These are phyloP conservation scores for Solanum megistacrolobum DNA, from an alignment of 257 asterid genomes.

Conservation along the genomic window DNA sequence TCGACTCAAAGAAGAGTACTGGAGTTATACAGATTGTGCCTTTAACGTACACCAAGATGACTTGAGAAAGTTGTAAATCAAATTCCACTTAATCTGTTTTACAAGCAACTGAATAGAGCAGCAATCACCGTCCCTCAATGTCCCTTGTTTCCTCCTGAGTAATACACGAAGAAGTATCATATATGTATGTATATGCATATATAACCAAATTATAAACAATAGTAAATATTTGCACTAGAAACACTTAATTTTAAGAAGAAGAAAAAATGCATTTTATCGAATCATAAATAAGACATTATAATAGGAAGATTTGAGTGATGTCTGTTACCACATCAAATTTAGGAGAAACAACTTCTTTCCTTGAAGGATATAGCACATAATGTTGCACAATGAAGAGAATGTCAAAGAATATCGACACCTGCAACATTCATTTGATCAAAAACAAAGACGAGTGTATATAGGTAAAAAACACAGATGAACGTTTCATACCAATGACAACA, in stretches of 20 bases:
- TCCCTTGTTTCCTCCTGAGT: slow-evolving; percentile 17
- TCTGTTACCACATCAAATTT: slow-evolving; percentile 35
- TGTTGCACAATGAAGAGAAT: slow-evolving; percentile 83
- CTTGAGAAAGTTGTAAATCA: background rate
- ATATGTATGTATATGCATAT: background rate
- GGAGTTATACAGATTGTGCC: background rate
- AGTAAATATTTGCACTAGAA: background rate
- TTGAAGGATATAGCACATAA: slow-evolving; percentile 52
- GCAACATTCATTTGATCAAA: slow-evolving; percentile 6
- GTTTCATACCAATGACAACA: slow-evolving; percentile 72
- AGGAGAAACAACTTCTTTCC: slow-evolving; percentile 8
- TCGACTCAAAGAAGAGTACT: background rate
- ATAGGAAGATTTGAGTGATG: slow-evolving; percentile 34
- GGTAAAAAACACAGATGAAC: background rate
- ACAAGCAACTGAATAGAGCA: background rate
- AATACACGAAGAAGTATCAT: slow-evolving; percentile 9
- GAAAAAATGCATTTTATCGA: background rate
- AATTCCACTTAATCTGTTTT: background rate
- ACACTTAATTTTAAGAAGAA: background rate
- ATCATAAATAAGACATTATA: slow-evolving; percentile 12
- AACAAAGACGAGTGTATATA: background rate
- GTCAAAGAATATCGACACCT: slow-evolving; percentile 79
- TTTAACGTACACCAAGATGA: background rate
- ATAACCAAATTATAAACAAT: background rate
- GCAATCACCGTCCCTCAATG: slow-evolving; percentile 9